These are phyloP conservation scores for Leucosporidium yakuticum DNA, from an alignment of 768 basidiomycete species.

Conservation along the genomic window DNA sequence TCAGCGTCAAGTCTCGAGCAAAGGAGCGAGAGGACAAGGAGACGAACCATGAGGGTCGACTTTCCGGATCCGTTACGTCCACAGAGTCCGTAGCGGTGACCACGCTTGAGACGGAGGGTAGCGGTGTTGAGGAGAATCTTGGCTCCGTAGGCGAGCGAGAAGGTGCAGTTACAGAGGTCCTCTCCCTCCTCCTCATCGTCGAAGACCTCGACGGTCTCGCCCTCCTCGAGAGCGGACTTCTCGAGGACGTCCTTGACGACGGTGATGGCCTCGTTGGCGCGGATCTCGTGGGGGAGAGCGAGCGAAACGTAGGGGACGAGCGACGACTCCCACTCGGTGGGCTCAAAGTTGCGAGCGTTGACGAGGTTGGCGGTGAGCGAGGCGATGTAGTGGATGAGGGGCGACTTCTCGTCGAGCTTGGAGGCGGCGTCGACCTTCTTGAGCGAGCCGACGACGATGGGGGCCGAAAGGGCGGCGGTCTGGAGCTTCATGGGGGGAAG, in stretches of 20 bases:
- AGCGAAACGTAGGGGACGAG: constrained; percentile 38
- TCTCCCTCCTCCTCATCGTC: constrained; percentile 57
- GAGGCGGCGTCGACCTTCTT: constrained; percentile 51
- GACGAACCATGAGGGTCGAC: constrained; percentile 68
- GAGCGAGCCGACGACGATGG: constrained; percentile 68
- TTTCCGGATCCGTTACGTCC: constrained; percentile 94
- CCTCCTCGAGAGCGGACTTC: constrained; percentile 43
- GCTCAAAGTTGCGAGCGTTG: constrained; percentile 43
- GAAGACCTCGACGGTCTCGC: constrained; percentile 34
- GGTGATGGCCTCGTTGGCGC: constrained; percentile 61
- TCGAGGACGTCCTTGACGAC: constrained; percentile 75
- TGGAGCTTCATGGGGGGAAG: constrained; percentile 75
- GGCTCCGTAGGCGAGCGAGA: constrained; percentile 76
- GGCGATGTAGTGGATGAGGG: constrained; percentile 47
- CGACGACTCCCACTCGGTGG: constrained; percentile 41
- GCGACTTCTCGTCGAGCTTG: constrained; percentile 31
- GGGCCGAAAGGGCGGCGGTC: constrained; percentile 61
- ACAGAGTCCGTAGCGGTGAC: constrained; percentile 88
- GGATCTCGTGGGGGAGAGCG: constrained; percentile 37
- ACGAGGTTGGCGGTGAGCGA: constrained; percentile 65
- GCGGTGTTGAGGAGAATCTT: constrained; percentile 79
- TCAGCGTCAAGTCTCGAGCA: not conserved
- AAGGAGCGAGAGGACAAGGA: not conserved
- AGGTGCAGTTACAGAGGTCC: constrained; percentile 84
- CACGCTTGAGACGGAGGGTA: constrained; percentile 78